Evolutionary conservation across 176 grass and related monocot species (phyloP), one percentile per base, ranked within the genome.

Genomic region (Lolium rigidum): DNA sequence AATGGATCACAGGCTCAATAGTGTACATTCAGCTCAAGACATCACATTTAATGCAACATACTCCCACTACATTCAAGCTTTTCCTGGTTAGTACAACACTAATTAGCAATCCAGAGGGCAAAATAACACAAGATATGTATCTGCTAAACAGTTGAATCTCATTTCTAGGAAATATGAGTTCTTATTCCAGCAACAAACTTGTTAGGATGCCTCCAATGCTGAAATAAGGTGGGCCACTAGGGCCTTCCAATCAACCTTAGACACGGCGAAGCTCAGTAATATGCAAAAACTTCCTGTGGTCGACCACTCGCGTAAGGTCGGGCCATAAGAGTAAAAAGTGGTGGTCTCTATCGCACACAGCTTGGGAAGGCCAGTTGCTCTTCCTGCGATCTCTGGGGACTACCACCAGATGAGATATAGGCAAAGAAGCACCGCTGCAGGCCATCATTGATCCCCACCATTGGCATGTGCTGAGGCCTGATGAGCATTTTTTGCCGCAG

Each of bases 121-220:
- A 76, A 57, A 37, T 4, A 69, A 60, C 5, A 78, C 25, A 68
- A 37, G 9, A 48, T 41, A 69, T 41, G 49, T 41, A 51, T 21
- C 18, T 18, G 10, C 6, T 67, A 52, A 46, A 76, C 11, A 21
- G 58, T 15, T 44, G 20, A 9, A 78, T 46, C 37, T 46, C 16
- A 17, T 82, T 55, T 24, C 1, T 25, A 78, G 25, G 14, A 16
- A 62, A 82, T 71, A 62, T 56, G 39, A 43, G 54, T 77, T 80
- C 1, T 67, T 76, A 68, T 70, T 60, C 14, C 38, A 10, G 4
- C 24, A 17, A 47, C 31, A 85, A 74, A 51, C 37, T 22, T 20
- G 16, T 44, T 6, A 63, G 17, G 7, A 8, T 11, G 10, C 11
- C 61, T 28, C 24, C 20, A 64, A 14, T 64, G 22, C 14, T 64